Conservation (phyloP, 202 grass and related monocot genomes). For the Carex sylvatica region DNA sequence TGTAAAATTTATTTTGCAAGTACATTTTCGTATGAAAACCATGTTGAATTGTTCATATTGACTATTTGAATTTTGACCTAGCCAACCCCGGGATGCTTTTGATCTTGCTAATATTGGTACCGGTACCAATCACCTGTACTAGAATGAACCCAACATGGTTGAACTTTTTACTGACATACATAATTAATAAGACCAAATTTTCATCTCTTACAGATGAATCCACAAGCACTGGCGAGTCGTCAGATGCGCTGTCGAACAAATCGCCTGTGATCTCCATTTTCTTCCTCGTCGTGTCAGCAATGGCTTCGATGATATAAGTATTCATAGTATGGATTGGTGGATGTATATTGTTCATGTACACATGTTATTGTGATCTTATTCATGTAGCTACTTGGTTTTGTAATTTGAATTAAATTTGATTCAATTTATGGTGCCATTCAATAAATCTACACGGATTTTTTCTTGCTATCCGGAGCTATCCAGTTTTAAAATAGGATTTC, state of each 20-base stretch:
- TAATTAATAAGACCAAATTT: not conserved
- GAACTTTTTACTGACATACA: not conserved
- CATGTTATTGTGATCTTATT: not conserved
- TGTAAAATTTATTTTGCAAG: no score
- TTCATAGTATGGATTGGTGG: not conserved
- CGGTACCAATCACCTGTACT: not conserved
- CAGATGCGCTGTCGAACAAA: slow-evolving; percentile 11
- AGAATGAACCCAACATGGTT: not conserved
- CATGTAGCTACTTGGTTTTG: not conserved
- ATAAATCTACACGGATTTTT: not conserved
- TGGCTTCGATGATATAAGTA: slow-evolving; percentile 17
- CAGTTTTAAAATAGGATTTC: not conserved
- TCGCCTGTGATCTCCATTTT: slow-evolving; percentile 5
- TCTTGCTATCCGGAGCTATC: not conserved
- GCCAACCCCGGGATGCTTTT: no score
- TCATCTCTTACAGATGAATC: not conserved
- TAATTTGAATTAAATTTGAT: no score
- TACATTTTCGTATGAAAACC: no score
- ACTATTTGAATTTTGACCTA: not conserved
- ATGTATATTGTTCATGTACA: not conserved
- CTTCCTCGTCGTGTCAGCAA: not conserved
- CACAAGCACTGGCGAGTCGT: slow-evolving; percentile 15
- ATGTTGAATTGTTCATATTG: no score
- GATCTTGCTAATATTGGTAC: no score
- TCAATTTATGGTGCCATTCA: not conserved